Percentiles rank a stretch among this genome's conserved stretches.
Conservation (phyloP, 768 basidiomycete genomes). For the Pholiota microspora region DNA sequence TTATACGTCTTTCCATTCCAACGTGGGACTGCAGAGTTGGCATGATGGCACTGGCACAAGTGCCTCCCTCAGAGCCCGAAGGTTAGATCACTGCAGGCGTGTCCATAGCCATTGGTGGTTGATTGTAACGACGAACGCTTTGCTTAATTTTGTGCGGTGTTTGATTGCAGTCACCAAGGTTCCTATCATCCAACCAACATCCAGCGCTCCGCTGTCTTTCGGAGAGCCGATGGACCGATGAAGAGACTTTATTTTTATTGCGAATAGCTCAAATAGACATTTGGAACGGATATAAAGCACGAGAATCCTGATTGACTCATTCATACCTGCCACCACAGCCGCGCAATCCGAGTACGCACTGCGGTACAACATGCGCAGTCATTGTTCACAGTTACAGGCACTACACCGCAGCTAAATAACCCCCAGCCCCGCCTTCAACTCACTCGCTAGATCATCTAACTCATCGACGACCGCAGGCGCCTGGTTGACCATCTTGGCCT, state of each 20-base stretch:
- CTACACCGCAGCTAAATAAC: conserved; percentile 32
- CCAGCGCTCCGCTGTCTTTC: background rate
- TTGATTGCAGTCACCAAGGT: background rate
- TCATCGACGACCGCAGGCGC: conserved; percentile 25
- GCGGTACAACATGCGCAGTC: background rate
- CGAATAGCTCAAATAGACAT: background rate
- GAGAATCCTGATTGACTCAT: background rate
- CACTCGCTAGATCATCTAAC: conserved; percentile 50
- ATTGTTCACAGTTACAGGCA: background rate
- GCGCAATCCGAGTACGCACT: background rate
- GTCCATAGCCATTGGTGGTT: background rate
- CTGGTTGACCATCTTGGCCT: conserved; percentile 42
- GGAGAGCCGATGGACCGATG: background rate
- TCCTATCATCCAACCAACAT: background rate
- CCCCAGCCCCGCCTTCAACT: conserved; percentile 66
- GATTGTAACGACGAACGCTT: background rate
- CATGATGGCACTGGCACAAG: too few species aligned
- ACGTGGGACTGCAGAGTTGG: background rate
- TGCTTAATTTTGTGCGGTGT: too few species aligned
- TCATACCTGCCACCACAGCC: background rate
- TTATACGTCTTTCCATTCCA: background rate
- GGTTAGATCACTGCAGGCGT: background rate
- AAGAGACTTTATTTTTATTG: background rate
- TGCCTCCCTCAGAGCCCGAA: too few species aligned
- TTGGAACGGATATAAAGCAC: background rate